Evolutionary conservation across 2,329 filamentous ascomycete species (phyloP).

Genomic region (Aschersonia sp.): DNA sequence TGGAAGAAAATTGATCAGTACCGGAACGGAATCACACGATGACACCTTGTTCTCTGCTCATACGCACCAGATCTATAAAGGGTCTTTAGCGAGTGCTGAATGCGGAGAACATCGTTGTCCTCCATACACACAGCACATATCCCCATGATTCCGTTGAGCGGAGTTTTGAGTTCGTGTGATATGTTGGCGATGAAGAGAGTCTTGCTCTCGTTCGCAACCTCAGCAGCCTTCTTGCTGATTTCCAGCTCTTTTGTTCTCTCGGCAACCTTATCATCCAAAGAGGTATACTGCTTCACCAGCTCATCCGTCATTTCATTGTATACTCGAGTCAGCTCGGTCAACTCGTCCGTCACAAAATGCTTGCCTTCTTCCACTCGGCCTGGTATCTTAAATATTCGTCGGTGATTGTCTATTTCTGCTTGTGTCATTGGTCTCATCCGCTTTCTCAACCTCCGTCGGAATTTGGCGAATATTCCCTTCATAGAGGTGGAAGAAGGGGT

Average conservation of each 20-base stretch:
- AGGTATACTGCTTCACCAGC: constrained; percentile 71
- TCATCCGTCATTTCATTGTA: constrained; percentile 95
- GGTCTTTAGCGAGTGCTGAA: constrained; percentile 73
- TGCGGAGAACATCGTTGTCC: constrained; percentile 61
- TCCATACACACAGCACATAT: constrained; percentile 92
- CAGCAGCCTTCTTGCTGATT: constrained; percentile 79
- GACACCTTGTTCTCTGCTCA: background rate
- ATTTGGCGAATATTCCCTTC: constrained; percentile 22
- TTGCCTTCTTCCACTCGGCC: constrained; percentile 63
- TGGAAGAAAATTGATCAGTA: background rate
- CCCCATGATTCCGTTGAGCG: constrained; percentile 86
- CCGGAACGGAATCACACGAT: background rate
- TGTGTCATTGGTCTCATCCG: constrained; percentile 13
- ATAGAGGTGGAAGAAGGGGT: constrained; percentile 29
- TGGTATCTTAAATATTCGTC: constrained; percentile 66
- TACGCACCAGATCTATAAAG: constrained; percentile 47
- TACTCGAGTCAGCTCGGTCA: constrained; percentile 67
- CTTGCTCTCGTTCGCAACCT: constrained; percentile 94
- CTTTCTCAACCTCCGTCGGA: constrained; percentile 22
- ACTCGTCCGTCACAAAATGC: constrained; percentile 67
- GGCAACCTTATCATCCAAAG: constrained; percentile 69
- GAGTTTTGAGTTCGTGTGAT: constrained; percentile 75
- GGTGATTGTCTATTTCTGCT: constrained; percentile 18
- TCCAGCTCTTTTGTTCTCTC: constrained; percentile 75
- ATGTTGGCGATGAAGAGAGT: constrained; percentile 97